Percentiles rank a stretch among this genome's conserved stretches.
Conservation (phyloP, 2,329 filamentous ascomycete species). For the Conoideocrella luteorostrata region DNA sequence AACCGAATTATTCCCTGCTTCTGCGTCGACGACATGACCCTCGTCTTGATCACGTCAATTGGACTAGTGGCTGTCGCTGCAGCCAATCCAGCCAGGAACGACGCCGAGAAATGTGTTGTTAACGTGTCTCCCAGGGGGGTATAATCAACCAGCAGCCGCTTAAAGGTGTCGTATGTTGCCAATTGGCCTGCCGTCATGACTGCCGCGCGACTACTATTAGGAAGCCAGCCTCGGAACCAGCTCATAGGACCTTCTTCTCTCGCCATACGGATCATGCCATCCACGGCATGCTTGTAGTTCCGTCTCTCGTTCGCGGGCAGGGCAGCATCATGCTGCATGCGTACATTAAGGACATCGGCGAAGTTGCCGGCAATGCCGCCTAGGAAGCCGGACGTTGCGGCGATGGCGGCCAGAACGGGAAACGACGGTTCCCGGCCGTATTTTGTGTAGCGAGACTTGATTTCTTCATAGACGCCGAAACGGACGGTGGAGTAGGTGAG, state of each 20-base stretch:
- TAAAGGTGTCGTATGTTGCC: slow-evolving; percentile 79
- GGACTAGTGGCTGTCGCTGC: slow-evolving; percentile 81
- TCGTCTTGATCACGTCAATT: slow-evolving; percentile 84
- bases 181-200: slow-evolving; percentile 83
- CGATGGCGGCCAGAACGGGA: slow-evolving; percentile 72
- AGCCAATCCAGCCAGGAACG: slow-evolving; percentile 71
- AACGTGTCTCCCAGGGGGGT: slow-evolving; percentile 64
- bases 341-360: slow-evolving; percentile 92
- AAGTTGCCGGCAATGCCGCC: slow-evolving; percentile 90
- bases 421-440: slow-evolving; percentile 58
- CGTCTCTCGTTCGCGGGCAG: slow-evolving; percentile 67
- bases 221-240: slow-evolving; percentile 80
- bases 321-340: slow-evolving; percentile 91
- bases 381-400: slow-evolving; percentile 75
- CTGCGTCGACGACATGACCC: slow-evolving; percentile 66
- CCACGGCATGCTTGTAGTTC: slow-evolving; percentile 83
- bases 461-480: slow-evolving; percentile 92
- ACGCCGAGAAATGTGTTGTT: slow-evolving; percentile 72
- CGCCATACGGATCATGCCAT: slow-evolving; percentile 83
- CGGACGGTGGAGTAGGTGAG: slow-evolving; percentile 93
- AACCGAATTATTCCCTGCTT: slow-evolving; percentile 49
- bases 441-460: slow-evolving; percentile 60
- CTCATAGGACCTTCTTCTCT: slow-evolving; percentile 70
- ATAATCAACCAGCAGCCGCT: slow-evolving; percentile 58
- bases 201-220: slow-evolving; percentile 74